Evolutionary conservation across 306 rosid species (phyloP).

Genomic region (Malus domestica): ASM211411v1 NC_041791.1:36834001-36834500

Average conservation of each 20-base stretch:
- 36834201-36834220: slow-evolving; percentile 74
- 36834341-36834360: neutral
- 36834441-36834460: neutral
- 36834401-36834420: neutral
- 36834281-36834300: slow-evolving; percentile 46
- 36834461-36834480: neutral
- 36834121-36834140: slow-evolving; percentile 5
- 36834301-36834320: slow-evolving; percentile 81
- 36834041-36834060: neutral
- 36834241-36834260: slow-evolving; percentile 85
- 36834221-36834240: slow-evolving; percentile 75
- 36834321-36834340: neutral
- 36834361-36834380: neutral
- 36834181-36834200: slow-evolving; percentile 94
- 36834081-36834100: neutral
- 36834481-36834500: neutral
- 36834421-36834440: neutral
- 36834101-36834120: neutral
- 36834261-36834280: slow-evolving; percentile 56
- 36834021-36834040: neutral
- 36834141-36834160: slow-evolving; percentile 19
- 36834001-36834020: neutral
- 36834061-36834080: neutral
- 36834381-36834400: slow-evolving; percentile 6
- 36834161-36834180: slow-evolving; percentile 72